Base-by-base conservation (phyloP, 2,329 filamentous ascomycete genomes). In the Diplodia sapinea region DNA sequence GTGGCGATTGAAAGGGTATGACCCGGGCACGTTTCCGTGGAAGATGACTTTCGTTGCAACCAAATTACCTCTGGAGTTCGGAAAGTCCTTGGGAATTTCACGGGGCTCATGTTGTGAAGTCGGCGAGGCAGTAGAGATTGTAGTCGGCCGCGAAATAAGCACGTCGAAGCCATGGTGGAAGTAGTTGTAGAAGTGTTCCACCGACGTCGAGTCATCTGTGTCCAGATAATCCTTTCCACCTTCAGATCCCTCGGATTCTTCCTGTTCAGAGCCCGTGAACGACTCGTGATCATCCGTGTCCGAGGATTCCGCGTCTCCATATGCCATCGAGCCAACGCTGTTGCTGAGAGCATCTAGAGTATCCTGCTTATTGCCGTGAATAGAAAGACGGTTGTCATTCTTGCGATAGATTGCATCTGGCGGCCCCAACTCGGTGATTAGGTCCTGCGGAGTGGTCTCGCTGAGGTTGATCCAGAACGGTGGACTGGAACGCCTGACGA, bases 111-210 rank as follows among this genome's bases (percentile, higher is more conserved):
- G 71, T 13, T 89, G 90, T 0, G 91, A 89, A 7, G 83, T 82
- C 26, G 86, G 86, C 0, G 90, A 91, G 4, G 90, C 83, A 5
- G 84, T 76, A 2, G 78, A 78, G 40, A 78, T 74, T 23, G 76
- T 71, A 0, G 87, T 88, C 0, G 92, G 90, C 36, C 89, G 88
- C 0, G 94, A 96, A n/a, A 99, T 87, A 5, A 98, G 85, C 11
- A 97, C 87, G 78, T 99, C 95, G 75, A 99, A 96, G 1, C 95
- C 95, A 70, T 97, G 89, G 71, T 94, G 91, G 76, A 97, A 99
- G 78, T 99, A 99, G 77, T 98, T 98, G 80, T 95, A 97, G 77
- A 98, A 99, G 47, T 83, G 80, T 76, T 96, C 92, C 4, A 88
- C 86, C 1, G 88, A 87, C 3, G 79, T 88, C 72, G 76, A 84